Evolutionary conservation across 768 basidiomycete genomes (phyloP), one percentile per base, ranked within the genome.

Genomic region (Crucibulum laeve): DNA sequence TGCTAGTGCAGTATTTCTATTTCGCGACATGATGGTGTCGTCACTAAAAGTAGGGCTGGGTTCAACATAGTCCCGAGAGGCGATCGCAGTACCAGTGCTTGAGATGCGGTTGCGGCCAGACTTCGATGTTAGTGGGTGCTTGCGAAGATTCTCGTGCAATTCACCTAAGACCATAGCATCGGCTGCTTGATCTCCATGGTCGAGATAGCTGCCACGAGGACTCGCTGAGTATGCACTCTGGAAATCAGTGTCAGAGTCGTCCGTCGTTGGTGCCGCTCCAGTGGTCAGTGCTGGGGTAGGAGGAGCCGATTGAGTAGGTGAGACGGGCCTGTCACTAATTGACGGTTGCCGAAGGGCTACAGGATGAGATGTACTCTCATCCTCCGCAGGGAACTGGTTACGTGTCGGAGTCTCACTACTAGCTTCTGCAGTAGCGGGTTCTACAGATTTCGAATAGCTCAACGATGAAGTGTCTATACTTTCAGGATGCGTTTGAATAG

Each of bases 241-340:
- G 60, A 91, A 91, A 54, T 91, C 89, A 21, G 84, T 84, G 53
- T 89, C 87, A 17, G 86, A 87, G 52, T 87, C 87, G 46, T 88
- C 86, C 5, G 84, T 79, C 24, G 74, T 63, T 21, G 62, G 65
- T 21, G 62, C 58, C 26, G 63, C n/a, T n/a, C n/a, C 55, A 18
- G 58, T 55, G 0, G 46, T 40, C 23, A 42, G 44, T 8, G 42
- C 25, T 40, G 49, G 47, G 5, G 46, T 49, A 10, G 62, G 54
- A 15, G 57, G 49, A 22, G 57, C 53, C 4, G 60, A 43, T 10
- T 47, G 43, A 18, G 46, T 8, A 30, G n/a, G 8, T 30, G n/a
- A n/a, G n/a, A n/a, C n/a, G n/a, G n/a, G n/a, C n/a, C n/a, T n/a
- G n/a, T n/a, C n/a, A n/a, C n/a, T n/a, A n/a, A n/a, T n/a, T n/a